Percentiles rank a stretch among this genome's conserved stretches.
Conservation (phyloP, 306 rosid genomes). For the Casuarina equisetifolia region DNA sequence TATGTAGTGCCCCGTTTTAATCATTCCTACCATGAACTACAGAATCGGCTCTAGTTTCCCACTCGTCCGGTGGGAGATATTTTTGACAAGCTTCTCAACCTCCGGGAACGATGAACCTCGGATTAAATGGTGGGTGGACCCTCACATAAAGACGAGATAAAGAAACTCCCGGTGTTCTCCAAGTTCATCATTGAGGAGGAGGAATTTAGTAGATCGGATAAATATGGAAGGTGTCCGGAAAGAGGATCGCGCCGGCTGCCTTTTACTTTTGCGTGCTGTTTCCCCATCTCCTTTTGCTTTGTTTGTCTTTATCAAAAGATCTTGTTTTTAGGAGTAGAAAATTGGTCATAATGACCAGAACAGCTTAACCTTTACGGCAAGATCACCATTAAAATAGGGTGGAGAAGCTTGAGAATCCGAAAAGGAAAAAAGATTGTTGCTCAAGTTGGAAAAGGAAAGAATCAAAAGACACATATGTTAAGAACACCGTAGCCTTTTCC, state of each 20-base stretch:
- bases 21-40: not conserved
- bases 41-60: not conserved
- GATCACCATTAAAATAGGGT: no score
- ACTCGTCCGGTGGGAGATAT: constrained; percentile 9
- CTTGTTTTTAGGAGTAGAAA: no score
- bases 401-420: not conserved
- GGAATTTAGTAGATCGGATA: constrained; percentile 11
- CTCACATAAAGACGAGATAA: constrained; percentile 15
- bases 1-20: constrained; percentile 11
- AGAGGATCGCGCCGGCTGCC: not conserved
- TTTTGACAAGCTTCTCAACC: not conserved
- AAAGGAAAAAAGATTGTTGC: not conserved
- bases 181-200: constrained; percentile 18
- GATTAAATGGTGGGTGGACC: constrained; percentile 42
- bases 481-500: no score
- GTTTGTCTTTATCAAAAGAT: not conserved
- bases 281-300: constrained; percentile 1
- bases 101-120: constrained; percentile 9
- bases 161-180: constrained; percentile 14
- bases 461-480: no score
- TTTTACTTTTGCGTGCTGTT: not conserved
- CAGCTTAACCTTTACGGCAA: no score
- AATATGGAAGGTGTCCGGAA: not conserved
- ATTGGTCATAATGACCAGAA: no score
- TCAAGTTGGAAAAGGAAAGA: no score